Conservation (phyloP, 1,139 yeast genomes). For the Geotrichum europaeum region DNA sequence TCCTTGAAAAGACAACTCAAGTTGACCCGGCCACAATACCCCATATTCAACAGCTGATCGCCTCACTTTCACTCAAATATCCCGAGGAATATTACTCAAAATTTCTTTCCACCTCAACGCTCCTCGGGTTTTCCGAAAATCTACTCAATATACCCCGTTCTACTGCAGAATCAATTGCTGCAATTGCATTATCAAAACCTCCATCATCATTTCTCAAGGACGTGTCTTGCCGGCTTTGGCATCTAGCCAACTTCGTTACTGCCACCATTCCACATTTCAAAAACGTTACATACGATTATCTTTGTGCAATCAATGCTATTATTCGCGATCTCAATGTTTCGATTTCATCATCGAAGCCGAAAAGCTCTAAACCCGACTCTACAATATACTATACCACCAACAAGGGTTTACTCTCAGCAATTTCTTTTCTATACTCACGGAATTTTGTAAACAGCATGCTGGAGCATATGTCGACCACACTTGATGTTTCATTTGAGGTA, state of each 20-base stretch:
- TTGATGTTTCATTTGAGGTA: constrained; percentile 8
- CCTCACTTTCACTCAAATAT: not conserved
- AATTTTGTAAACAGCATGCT: constrained; percentile 6
- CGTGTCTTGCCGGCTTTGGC: constrained; percentile 4
- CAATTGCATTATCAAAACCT: not conserved
- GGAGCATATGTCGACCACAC: not conserved
- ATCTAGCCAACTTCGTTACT: constrained; percentile 7
- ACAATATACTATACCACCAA: not conserved
- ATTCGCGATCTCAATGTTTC: not conserved
- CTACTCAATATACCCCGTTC: not conserved
- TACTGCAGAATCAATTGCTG: not conserved
- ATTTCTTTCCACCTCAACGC: constrained; percentile 4
- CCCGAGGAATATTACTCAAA: constrained; percentile 7
- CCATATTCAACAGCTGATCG: not conserved
- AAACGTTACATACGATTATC: not conserved
- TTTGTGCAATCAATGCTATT: not conserved
- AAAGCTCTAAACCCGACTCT: not conserved
- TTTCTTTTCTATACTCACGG: constrained; percentile 3
- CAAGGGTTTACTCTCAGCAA: not conserved
- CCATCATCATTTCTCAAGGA: not conserved
- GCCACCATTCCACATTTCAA: not conserved
- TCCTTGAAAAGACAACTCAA: not conserved
- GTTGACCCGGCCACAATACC: not conserved
- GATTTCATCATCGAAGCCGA: not conserved
- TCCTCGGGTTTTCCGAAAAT: not conserved